Percentiles rank a stretch among this genome's conserved stretches.
phyloP scores from a whole-genome alignment of 2,329 filamentous ascomycete genomes.

The Hypoxylon sp. region DNA sequence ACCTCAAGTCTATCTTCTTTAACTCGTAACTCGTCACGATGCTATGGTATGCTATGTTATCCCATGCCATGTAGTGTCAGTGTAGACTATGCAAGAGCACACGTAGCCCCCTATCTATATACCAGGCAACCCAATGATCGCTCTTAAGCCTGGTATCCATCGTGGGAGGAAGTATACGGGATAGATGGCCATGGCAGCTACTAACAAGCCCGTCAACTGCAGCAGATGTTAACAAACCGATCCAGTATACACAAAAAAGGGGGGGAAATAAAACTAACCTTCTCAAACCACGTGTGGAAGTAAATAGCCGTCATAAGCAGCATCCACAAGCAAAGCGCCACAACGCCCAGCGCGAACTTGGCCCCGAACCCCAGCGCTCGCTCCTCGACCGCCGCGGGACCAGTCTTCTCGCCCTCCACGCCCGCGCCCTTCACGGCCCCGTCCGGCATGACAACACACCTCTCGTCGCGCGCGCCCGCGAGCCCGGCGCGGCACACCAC shows the following conservation, averaged over 20 bases:
- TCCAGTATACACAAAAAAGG: background rate
- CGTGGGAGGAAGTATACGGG: slow-evolving; percentile 61
- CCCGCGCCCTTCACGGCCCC: slow-evolving; percentile 69
- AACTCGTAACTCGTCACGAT: slow-evolving; percentile 15
- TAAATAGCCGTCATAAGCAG: slow-evolving; percentile 97
- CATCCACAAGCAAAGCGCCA: slow-evolving; percentile 89
- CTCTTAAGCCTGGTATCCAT: slow-evolving; percentile 56
- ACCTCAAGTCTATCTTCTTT: slow-evolving; percentile 5
- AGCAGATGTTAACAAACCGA: slow-evolving; percentile 35
- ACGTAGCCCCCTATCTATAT: slow-evolving; percentile 53
- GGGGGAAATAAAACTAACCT: slow-evolving; percentile 63
- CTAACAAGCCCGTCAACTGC: slow-evolving; percentile 63
- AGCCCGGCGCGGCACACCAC: slow-evolving; percentile 57
- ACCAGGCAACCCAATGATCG: slow-evolving; percentile 60
- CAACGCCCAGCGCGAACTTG: slow-evolving; percentile 69
- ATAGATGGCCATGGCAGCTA: slow-evolving; percentile 58
- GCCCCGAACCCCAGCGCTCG: slow-evolving; percentile 55
- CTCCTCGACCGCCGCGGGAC: slow-evolving; percentile 41
- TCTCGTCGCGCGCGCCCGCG: slow-evolving; percentile 64
- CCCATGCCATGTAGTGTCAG: too few relatives aligned
- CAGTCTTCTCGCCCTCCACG: slow-evolving; percentile 53
- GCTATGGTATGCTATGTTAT: slow-evolving; percentile 10
- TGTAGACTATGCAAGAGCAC: too few relatives aligned
- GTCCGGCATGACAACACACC: slow-evolving; percentile 71
- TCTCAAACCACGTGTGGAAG: slow-evolving; percentile 99